phyloP scores from a whole-genome alignment of 2,329 filamentous ascomycete genomes.

The Proliferodiscus dingleyae region DNA sequence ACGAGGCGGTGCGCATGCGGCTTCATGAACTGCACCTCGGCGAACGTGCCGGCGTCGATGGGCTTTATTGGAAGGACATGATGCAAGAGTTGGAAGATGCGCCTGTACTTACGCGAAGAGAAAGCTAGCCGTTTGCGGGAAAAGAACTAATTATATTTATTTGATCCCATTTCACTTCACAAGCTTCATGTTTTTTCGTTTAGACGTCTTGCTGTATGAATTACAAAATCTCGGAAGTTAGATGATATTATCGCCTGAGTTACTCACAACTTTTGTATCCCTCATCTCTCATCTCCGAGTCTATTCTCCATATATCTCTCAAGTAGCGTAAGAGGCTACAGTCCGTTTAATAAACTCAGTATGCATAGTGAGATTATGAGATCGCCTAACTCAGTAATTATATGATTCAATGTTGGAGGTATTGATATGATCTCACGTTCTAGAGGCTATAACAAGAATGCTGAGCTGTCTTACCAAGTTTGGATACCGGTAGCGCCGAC shows the following conservation, averaged over 20 bases:
- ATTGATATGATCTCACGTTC: constrained; percentile 13
- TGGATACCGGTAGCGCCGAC: constrained; percentile 21
- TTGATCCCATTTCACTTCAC: constrained; percentile 12
- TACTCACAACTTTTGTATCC: constrained; percentile 11
- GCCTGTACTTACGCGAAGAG: constrained; percentile 11
- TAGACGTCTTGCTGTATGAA: constrained; percentile 9
- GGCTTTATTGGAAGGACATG: constrained; percentile 16
- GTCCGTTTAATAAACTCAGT: constrained; percentile 14
- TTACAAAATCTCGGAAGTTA: constrained; percentile 12
- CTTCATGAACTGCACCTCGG: constrained; percentile 13
- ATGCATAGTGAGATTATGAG: constrained; percentile 13
- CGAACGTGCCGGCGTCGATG: constrained; percentile 12
- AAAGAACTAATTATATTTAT: constrained; percentile 11
- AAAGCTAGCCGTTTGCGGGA: constrained; percentile 13
- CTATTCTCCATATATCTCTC: constrained; percentile 12
- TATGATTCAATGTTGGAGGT: constrained; percentile 11
- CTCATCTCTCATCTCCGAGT: constrained; percentile 12
- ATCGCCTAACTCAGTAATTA: constrained; percentile 11
- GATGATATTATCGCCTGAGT: constrained; percentile 11
- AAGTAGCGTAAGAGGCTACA: constrained; percentile 13
- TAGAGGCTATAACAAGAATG: constrained; percentile 12
- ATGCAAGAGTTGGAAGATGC: constrained; percentile 14
- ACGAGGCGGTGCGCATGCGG: constrained; percentile 13
- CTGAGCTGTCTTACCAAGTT: constrained; percentile 13
- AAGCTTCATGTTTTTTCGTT: constrained; percentile 11